phyloP scores from a whole-genome alignment of 2,329 filamentous ascomycete species.

The Leptosphaerulina australis region DNA sequence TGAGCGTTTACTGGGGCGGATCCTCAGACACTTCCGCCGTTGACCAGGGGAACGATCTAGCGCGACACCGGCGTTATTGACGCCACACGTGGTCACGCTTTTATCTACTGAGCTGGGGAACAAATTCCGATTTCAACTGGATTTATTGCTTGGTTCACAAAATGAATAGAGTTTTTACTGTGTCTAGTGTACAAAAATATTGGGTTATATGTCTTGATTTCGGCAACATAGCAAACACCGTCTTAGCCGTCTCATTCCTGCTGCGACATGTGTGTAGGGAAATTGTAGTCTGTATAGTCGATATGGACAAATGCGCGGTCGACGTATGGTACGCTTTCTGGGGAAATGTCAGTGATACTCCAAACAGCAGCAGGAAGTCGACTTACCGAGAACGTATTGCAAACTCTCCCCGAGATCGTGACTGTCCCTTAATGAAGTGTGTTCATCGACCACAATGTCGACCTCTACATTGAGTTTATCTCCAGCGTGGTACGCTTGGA shows the following conservation, averaged over 20 bases:
- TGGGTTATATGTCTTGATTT: not conserved
- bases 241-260: constrained; percentile 38
- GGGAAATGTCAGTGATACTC: constrained; percentile 11
- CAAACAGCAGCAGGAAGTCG: not conserved
- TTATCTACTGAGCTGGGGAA: not conserved
- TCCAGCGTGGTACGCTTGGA: constrained; percentile 83
- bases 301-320: constrained; percentile 61
- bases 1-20: constrained; percentile 8
- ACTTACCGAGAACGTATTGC: constrained; percentile 74
- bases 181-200: no score
- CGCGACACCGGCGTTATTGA: constrained; percentile 2
- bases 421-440: constrained; percentile 75
- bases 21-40: constrained; percentile 10
- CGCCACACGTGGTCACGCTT: constrained; percentile 10
- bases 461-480: constrained; percentile 85
- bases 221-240: not conserved
- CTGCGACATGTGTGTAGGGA: constrained; percentile 59
- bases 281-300: constrained; percentile 58
- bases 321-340: constrained; percentile 77
- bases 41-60: constrained; percentile 6
- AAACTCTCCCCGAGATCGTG: constrained; percentile 80
- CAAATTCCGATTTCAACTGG: no score
- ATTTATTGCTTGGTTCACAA: no score
- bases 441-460: constrained; percentile 81
- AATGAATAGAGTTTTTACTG: no score